phyloP scores from a whole-genome alignment of 148 eudicot genomes.

The Camellia japonica region DNA sequence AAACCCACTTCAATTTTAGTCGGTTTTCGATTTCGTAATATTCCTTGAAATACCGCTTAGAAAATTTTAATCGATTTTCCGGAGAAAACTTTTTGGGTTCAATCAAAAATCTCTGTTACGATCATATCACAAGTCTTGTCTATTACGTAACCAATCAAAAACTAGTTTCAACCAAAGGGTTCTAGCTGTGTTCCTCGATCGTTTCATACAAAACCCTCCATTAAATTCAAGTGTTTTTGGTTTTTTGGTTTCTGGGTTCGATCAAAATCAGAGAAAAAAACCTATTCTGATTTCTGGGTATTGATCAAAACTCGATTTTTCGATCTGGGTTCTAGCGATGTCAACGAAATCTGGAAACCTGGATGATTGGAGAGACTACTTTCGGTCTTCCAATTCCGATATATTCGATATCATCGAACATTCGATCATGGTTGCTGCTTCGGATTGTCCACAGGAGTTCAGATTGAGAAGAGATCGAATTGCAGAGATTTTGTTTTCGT shows the following conservation, averaged over 20 bases:
- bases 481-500: slow-evolving; percentile 62
- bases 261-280: slow-evolving; percentile 11
- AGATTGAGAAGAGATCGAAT: slow-evolving; percentile 54
- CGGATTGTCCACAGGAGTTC: slow-evolving; percentile 76
- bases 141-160: slow-evolving; percentile 16
- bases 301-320: not conserved
- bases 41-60: not conserved
- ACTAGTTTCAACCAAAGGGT: not conserved
- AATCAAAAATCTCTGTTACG: slow-evolving; percentile 4
- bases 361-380: slow-evolving; percentile 75
- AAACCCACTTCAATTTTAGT: slow-evolving; percentile 3
- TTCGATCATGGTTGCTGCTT: slow-evolving; percentile 76
- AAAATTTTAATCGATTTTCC: too few relatives aligned
- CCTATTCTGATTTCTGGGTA: slow-evolving; percentile 33
- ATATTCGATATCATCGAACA: slow-evolving; percentile 79
- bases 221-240: not conserved
- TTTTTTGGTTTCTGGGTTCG: not conserved
- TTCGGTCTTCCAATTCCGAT: slow-evolving; percentile 49
- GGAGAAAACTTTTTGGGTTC: not conserved
- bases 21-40: not conserved
- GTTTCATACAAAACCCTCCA: not conserved
- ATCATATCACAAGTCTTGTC: slow-evolving; percentile 2
- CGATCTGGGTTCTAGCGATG: slow-evolving; percentile 39
- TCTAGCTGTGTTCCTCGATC: not conserved
- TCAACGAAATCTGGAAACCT: slow-evolving; percentile 39